Conservation (phyloP, 208 protist species). For the Acanthamoeba sp. region DNA sequence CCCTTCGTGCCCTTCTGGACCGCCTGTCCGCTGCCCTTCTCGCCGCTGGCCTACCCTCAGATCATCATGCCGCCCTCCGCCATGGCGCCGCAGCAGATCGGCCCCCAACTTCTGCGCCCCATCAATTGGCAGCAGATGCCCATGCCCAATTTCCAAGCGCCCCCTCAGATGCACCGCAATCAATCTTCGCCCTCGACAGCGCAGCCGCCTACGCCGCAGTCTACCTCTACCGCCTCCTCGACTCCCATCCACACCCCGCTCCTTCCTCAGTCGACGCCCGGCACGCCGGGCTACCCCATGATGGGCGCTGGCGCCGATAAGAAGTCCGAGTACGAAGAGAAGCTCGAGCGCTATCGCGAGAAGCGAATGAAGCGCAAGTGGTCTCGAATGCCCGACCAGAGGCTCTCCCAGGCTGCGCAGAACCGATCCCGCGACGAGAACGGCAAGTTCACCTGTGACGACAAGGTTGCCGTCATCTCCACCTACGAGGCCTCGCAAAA, state of each 20-base stretch:
- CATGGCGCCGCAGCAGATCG: conserved; percentile 33
- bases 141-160: not conserved
- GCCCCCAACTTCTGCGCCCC: conserved; percentile 32
- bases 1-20: conserved; percentile 62
- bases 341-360: conserved; percentile 35
- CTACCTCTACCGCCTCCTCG: not conserved
- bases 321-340: conserved; percentile 13
- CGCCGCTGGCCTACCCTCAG: conserved; percentile 57
- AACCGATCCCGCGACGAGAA: conserved; percentile 40
- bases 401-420: conserved; percentile 12
- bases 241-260: not conserved
- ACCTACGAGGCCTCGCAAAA: conserved; percentile 4
- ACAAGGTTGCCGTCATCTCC: not conserved
- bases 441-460: conserved; percentile 24
- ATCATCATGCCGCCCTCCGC: conserved; percentile 56
- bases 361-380: conserved; percentile 59
- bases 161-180: not conserved
- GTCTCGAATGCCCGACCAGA: conserved; percentile 7
- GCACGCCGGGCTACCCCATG: conserved; percentile 9
- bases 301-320: not conserved
- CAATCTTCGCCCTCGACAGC: not conserved
- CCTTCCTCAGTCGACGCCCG: not conserved
- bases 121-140: conserved; percentile 55
- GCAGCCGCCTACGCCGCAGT: not conserved
- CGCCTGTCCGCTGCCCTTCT: conserved; percentile 61